A percentile compares a stretch with the other conserved stretches of the same genome.
These are phyloP conservation scores for Mortierella hygrophila DNA, from an alignment of 192 early-diverging fungal species.

Conservation along the genomic window DNA sequence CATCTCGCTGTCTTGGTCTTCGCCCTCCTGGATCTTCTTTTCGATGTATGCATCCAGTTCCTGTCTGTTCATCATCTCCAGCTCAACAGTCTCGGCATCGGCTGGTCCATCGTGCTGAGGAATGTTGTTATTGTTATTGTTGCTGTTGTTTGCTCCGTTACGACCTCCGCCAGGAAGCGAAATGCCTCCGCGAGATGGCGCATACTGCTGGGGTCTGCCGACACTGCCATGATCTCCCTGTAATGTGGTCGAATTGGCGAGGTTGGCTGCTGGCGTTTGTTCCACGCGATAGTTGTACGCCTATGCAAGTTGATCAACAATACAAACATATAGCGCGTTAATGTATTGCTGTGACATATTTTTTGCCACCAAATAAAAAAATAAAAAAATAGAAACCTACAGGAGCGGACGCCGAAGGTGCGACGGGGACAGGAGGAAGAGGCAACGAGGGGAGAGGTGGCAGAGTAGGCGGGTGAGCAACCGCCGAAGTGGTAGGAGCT, in stretches of 20 bases:
- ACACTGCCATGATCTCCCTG: conserved; percentile 43
- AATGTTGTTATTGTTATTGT: conserved; percentile 68
- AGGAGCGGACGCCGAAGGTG: not conserved
- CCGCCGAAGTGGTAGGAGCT: not conserved
- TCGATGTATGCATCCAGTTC: conserved; percentile 47
- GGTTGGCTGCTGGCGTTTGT: conserved; percentile 50
- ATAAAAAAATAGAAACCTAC: conserved; percentile 1
- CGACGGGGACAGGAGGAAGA: not conserved
- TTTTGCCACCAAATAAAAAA: not conserved
- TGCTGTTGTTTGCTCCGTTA: conserved; percentile 65
- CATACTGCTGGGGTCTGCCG: conserved; percentile 48
- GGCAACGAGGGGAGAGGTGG: not conserved
- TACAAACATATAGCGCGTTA: not conserved
- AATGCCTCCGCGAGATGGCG: conserved; percentile 36
- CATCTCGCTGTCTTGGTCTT: conserved; percentile 35
- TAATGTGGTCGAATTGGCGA: conserved; percentile 42
- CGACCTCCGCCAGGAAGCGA: conserved; percentile 42
- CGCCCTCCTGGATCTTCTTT: conserved; percentile 24
- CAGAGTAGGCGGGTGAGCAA: conserved; percentile 5
- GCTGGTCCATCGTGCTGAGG: conserved; percentile 75
- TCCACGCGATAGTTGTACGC: conserved; percentile 38
- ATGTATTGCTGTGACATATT: not conserved
- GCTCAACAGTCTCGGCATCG: conserved; percentile 70
- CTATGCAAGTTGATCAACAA: not conserved
- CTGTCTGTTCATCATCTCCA: conserved; percentile 73